Evolutionary conservation across 1,139 yeast species (phyloP).

Genomic region (Kodamaea arcana): DNA sequence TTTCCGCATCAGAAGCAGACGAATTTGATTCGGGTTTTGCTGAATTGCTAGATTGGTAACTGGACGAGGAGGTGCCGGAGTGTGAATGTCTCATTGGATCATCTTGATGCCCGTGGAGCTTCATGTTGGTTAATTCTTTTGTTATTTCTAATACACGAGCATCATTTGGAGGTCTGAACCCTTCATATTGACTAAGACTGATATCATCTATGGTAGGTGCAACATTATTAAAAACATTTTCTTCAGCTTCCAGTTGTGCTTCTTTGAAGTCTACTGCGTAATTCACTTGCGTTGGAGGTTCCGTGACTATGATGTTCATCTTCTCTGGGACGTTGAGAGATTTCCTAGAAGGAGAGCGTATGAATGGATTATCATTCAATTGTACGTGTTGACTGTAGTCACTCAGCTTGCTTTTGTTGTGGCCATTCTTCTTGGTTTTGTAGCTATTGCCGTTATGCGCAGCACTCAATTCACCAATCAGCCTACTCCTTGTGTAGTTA

Average conservation of each 20-base stretch:
- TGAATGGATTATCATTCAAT: background rate
- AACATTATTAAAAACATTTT: constrained; percentile 7
- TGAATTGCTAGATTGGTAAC: constrained; percentile 30
- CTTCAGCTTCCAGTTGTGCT: constrained; percentile 13
- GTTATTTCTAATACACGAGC: constrained; percentile 8
- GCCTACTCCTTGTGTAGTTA: constrained; percentile 3
- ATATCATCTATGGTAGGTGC: constrained; percentile 11
- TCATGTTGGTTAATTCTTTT: constrained; percentile 8
- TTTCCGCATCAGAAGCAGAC: constrained; percentile 31
- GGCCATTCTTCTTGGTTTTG: background rate
- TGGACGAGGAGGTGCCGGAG: constrained; percentile 19
- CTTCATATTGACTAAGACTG: constrained; percentile 7
- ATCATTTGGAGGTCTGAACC: constrained; percentile 8
- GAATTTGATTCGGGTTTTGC: constrained; percentile 15
- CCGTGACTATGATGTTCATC: constrained; percentile 28
- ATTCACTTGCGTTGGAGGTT: constrained; percentile 36
- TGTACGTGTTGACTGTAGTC: background rate
- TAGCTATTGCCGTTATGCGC: background rate
- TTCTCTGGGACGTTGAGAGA: constrained; percentile 6
- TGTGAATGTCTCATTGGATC: constrained; percentile 1
- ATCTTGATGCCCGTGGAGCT: constrained; percentile 1
- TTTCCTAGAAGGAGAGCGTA: background rate
- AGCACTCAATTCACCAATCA: constrained; percentile 3
- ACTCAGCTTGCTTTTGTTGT: background rate
- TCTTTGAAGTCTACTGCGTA: constrained; percentile 44